Base-by-base conservation (phyloP, 176 grass and related monocot species). In the Alopecurus myosuroides region DNA sequence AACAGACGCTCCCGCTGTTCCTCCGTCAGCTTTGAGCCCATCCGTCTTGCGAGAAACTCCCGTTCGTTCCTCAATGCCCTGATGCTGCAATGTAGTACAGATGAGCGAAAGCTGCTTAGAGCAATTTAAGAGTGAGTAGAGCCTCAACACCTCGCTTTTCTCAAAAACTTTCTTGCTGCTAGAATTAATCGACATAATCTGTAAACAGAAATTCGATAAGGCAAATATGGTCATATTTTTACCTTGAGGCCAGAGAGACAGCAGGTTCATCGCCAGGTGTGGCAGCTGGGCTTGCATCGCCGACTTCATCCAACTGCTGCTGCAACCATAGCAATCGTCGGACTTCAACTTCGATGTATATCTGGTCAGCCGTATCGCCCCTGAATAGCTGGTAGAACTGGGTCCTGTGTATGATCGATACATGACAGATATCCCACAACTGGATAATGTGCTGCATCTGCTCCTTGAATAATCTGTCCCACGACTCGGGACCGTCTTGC, bases 361-460 rank as follows among this genome's bases (percentile, higher is more conserved):
- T 98, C 85, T 93, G 91, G 88, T 98, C 95, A 37, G 93, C 93
- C 76, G 28, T 84, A 11, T 93, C 93, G 51, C 95, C 95, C 82
- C 76, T 91, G 85, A 98, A 98, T 75, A 98, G 76, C 71, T 92
- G 87, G 79, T 95, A 95, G 70, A 98, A 98, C 73, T 98, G 95
- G 17, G 93, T 93, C 35, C 95, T 90, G 50, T 98, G 93, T 83
- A 95, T 98, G 80, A 98, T 98, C 0, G 95, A 98, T 62, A 92
- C 89, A 61, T 98, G 91, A 41, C 95, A 98, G 37, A 90, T 44
- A 82, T 98, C 80, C 96, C 96, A 98, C 41, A 93, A 77, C 79
- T 88, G 82, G 76, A 98, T 91, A 83, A 98, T 98, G 72, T 93
- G 86, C 80, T 90, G 89, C 93, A 95, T 98, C 87, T 98, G 93